Conservation (phyloP, 441 rosid species). For the Arabidopsis hybrid region DNA sequence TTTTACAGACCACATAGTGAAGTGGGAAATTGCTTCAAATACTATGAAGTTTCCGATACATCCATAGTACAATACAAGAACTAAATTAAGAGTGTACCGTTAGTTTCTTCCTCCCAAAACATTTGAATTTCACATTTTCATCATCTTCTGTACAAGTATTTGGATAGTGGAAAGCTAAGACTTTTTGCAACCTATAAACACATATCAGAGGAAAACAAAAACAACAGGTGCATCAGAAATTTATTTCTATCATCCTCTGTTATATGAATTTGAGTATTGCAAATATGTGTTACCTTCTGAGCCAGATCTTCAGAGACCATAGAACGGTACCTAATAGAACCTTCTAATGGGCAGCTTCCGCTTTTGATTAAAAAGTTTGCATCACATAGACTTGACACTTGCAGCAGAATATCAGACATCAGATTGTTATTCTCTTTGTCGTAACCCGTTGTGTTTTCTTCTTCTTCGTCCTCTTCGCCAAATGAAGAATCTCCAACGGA, state of each 20-base stretch:
- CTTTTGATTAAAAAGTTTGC: conserved; percentile 83
- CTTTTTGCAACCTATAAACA: conserved; percentile 76
- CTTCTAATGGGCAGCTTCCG: conserved; percentile 85
- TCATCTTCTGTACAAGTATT: conserved; percentile 79
- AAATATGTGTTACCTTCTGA: conserved; percentile 58
- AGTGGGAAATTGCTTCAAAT: background rate
- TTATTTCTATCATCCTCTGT: background rate
- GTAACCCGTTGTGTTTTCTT: conserved; percentile 47
- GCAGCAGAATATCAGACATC: conserved; percentile 73
- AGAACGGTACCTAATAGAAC: conserved; percentile 81
- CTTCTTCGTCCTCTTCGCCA: conserved; percentile 58
- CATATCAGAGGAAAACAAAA: conserved; percentile 24
- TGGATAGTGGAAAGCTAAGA: conserved; percentile 76
- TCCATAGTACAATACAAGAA: background rate
- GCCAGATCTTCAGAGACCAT: conserved; percentile 75
- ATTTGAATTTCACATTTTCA: conserved; percentile 7
- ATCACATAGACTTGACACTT: conserved; percentile 79
- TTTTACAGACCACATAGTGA: conserved; percentile 6
- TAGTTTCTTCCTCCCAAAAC: background rate
- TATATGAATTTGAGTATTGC: background rate
- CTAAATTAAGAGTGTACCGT: background rate
- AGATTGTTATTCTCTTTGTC: conserved; percentile 55
- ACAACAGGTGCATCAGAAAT: conserved; percentile 11
- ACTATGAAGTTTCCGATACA: background rate
- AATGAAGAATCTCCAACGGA: conserved; percentile 59